Base-by-base conservation (phyloP, 179 eudicot species). In the Actinidia arguta region DNA sequence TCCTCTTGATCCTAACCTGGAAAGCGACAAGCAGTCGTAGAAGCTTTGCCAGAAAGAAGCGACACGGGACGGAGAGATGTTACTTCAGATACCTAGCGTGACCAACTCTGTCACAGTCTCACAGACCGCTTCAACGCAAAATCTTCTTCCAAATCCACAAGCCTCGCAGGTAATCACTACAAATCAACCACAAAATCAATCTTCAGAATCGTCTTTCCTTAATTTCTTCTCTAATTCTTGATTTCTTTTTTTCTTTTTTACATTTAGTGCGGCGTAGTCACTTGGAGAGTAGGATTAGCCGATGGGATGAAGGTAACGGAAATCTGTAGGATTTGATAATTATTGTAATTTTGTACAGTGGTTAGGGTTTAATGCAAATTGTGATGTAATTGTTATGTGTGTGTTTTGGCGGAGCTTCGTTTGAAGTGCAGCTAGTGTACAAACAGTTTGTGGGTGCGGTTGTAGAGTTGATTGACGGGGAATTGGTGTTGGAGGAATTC, bases 271-370 rank as follows among this genome's bases (percentile, higher is more conserved):
- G 42, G 90, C 83, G 13, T 89, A 87, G 42, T 87, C 95, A 48
- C 56, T 84, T 6, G 94, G 90, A 75, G 97, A 91, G 76, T 94
- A 93, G 47, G 91, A 90, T 94, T 70, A 58, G 84, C 81, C 81
- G 90, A 61, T 95, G 99, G 99, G 98, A 95, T 51, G 92, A 89
- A 94, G 97, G 98, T 94, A 83, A 44, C 75, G 27, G 11, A 20
- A 31, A 17, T 13, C 13, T 51, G 11, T n/a, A 64, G 16, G 55
- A 14, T 10, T 72, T 42, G 75, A 24, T 63, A 72, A 24, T 72
- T n/a, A 3, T 70, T 47, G 51, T 52, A 46, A 13, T 20, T 52
- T 52, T 59, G 44, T n/a, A 5, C 20, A 8, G 7, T 12, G 9
- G 44, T 42, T 51, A 44, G 9, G 20, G 25, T 56, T 82, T 42